These are phyloP conservation scores for Dentiscutata heterogama DNA, from an alignment of 371 early-diverging fungal genomes.

Conservation along the genomic window DNA sequence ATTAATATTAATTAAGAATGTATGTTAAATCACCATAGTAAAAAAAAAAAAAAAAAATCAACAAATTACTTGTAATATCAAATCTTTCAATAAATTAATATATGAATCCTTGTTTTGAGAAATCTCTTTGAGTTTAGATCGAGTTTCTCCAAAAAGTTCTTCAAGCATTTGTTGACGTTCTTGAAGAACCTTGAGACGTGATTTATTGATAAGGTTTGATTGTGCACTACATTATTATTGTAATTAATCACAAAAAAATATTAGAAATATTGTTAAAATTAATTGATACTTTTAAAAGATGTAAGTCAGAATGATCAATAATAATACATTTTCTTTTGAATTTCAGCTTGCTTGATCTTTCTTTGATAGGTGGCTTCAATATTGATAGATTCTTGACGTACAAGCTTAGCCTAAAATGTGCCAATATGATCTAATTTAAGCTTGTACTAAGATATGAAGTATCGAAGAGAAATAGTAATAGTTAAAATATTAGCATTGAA, in stretches of 20 bases:
- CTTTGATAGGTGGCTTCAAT: constrained; percentile 92
- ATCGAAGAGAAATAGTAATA: not conserved
- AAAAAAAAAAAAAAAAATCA: constrained; percentile 12
- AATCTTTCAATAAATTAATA: constrained; percentile 68
- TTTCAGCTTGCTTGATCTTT: constrained; percentile 92
- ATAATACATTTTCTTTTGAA: constrained; percentile 86
- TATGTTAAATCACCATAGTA: constrained; percentile 1
- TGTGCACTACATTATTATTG: constrained; percentile 73
- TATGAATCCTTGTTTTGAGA: constrained; percentile 65
- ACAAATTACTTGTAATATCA: constrained; percentile 75
- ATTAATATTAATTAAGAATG: too few relatives aligned
- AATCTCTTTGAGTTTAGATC: constrained; percentile 63
- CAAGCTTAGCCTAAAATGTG: constrained; percentile 81
- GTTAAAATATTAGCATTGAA: not conserved
- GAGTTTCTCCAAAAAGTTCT: constrained; percentile 76
- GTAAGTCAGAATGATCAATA: not conserved
- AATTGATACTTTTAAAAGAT: not conserved
- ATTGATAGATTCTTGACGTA: constrained; percentile 89
- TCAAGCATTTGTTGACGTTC: constrained; percentile 89
- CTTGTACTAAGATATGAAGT: not conserved
- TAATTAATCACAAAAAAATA: not conserved
- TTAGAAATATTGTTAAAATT: too few relatives aligned
- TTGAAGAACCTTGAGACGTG: constrained; percentile 89
- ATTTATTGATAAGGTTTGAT: constrained; percentile 96
- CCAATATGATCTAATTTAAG: too few relatives aligned